Evolutionary conservation across 2,329 filamentous ascomycete genomes (phyloP).

Genomic region (Dissoconium aciculare): DNA sequence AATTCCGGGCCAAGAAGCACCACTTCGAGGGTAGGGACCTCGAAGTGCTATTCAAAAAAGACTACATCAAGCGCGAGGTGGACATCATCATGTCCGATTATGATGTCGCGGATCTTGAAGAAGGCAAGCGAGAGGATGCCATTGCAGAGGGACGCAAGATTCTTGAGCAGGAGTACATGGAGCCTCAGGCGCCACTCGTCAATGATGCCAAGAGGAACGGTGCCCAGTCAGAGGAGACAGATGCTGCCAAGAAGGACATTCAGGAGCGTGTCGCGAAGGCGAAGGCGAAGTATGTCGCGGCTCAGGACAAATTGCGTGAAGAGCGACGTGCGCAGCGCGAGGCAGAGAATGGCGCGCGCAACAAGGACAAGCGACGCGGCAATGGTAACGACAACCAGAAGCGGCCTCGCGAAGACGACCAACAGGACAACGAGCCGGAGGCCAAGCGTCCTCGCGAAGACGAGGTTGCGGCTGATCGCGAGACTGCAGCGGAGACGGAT

Average conservation of each 20-base stretch:
- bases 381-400: too few relatives aligned
- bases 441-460: not conserved
- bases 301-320: not conserved
- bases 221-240: conserved; percentile 2
- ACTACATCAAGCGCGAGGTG: conserved; percentile 45
- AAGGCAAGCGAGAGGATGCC: conserved; percentile 8
- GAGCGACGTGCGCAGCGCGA: not conserved
- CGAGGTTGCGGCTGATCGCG: not conserved
- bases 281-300: not conserved
- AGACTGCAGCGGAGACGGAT: not conserved
- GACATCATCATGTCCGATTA: conserved; percentile 10
- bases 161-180: conserved; percentile 3
- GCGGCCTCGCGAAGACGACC: not conserved
- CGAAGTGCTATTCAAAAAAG: conserved; percentile 72
- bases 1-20: conserved; percentile 72
- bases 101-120: conserved; percentile 7
- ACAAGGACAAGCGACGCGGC: not conserved
- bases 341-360: not conserved
- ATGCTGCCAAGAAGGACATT: not conserved
- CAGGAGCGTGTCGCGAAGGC: not conserved
- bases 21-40: conserved; percentile 70
- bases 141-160: conserved; percentile 8
- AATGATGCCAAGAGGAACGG: conserved; percentile 8
- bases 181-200: conserved; percentile 2
- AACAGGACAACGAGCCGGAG: not conserved